These are phyloP conservation scores for Pontederia crassipes DNA, from an alignment of 176 grass and related monocot species.

Conservation along the genomic window DNA sequence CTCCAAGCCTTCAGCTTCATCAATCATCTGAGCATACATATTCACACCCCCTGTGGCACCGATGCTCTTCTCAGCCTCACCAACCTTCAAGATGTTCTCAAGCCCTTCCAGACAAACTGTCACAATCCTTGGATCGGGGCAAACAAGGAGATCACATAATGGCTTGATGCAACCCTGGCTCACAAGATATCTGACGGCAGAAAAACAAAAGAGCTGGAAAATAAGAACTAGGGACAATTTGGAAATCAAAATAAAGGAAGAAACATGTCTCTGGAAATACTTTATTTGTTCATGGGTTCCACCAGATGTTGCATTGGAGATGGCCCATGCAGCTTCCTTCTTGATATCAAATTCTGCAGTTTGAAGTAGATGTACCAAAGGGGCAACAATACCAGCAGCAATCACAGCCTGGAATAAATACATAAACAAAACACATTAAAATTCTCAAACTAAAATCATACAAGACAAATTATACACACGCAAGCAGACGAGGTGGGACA, in stretches of 20 bases:
- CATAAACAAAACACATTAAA: too few species aligned
- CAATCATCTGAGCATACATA: background rate
- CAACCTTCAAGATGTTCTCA: constrained; percentile 10
- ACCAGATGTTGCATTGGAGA: constrained; percentile 2
- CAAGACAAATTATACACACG: too few species aligned
- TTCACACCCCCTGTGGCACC: background rate
- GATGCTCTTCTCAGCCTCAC: background rate
- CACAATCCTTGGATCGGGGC: background rate
- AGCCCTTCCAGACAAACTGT: constrained; percentile 3
- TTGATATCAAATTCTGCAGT: constrained; percentile 8
- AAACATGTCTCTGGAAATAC: background rate
- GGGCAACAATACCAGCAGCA: constrained; percentile 1
- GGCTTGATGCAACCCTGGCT: constrained; percentile 6
- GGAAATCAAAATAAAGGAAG: background rate
- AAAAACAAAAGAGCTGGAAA: background rate
- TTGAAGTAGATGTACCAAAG: constrained; percentile 5
- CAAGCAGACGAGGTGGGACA: too few species aligned
- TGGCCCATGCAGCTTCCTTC: constrained; percentile 8
- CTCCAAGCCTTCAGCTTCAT: constrained; percentile 8
- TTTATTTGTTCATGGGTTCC: constrained; percentile 10
- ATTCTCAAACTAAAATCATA: background rate
- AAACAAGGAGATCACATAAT: constrained; percentile 1
- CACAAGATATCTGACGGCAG: background rate
- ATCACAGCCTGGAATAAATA: background rate
- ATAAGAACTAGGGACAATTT: background rate